Conservation (phyloP, 2,329 filamentous ascomycete genomes). For the Chaetothyriales sp. region DNA sequence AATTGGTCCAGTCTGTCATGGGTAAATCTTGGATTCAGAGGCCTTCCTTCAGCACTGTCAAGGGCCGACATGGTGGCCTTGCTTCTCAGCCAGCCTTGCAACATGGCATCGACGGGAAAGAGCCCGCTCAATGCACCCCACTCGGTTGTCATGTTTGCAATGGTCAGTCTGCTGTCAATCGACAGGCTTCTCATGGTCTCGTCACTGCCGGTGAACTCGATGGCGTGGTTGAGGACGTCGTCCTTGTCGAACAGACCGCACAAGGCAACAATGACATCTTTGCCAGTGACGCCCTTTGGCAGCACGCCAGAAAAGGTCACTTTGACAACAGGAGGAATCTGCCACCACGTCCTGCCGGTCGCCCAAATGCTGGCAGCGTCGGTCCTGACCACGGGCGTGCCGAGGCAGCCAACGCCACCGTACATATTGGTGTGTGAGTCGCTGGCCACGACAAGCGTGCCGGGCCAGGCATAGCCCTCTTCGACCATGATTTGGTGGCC, state of each 20-base stretch:
- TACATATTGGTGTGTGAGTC: conserved; percentile 65
- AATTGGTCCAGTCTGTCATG: conserved; percentile 61
- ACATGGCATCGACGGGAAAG: conserved; percentile 64
- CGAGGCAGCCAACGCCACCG: conserved; percentile 57
- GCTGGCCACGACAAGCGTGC: conserved; percentile 64
- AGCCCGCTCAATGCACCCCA: conserved; percentile 50
- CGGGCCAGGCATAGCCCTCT: conserved; percentile 71
- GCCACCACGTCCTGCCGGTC: conserved; percentile 73
- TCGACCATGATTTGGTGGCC: conserved; percentile 90
- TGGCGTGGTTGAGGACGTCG: conserved; percentile 77
- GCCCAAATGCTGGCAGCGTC: conserved; percentile 79
- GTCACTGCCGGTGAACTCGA: conserved; percentile 73
- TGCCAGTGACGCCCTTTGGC: conserved; percentile 69
- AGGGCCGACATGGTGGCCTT: conserved; percentile 62
- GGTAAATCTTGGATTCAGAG: conserved; percentile 46
- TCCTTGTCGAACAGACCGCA: conserved; percentile 74
- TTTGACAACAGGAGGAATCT: conserved; percentile 69
- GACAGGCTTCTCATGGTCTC: conserved; percentile 59
- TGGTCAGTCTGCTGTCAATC: conserved; percentile 56
- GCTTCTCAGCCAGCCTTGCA: conserved; percentile 57
- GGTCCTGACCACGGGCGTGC: conserved; percentile 70
- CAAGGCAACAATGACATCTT: conserved; percentile 84
- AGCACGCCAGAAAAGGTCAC: conserved; percentile 62
- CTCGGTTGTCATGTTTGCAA: conserved; percentile 26
- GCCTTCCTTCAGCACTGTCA: conserved; percentile 31